A percentile compares a stretch with the other conserved stretches of the same genome.
Evolutionary conservation across 805 yeast genomes (phyloP).

Genomic region (Blastobotrys mokoenaii): DNA sequence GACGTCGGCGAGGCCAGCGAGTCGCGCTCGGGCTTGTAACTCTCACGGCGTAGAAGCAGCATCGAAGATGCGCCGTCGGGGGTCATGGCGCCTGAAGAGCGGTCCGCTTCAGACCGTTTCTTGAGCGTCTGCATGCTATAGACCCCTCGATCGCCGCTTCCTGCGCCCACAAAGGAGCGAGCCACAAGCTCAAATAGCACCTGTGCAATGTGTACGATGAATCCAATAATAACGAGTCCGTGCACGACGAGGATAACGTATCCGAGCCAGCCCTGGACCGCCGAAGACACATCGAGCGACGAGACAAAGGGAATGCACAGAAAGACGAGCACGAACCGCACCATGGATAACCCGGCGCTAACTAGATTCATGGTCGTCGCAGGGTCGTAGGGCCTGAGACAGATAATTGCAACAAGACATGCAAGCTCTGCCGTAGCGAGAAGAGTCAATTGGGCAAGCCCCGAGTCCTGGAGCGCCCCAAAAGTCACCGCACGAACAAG

Average conservation of each 20-base stretch:
- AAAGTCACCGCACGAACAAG: slow-evolving; percentile 25
- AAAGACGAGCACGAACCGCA: slow-evolving; percentile 17
- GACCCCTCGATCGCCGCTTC: neutral
- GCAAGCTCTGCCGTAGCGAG: slow-evolving; percentile 24
- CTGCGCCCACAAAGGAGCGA: slow-evolving; percentile 13
- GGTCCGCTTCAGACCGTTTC: neutral
- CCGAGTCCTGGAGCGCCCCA: slow-evolving; percentile 28
- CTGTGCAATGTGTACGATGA: slow-evolving; percentile 21
- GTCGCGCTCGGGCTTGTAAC: neutral
- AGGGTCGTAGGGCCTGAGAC: slow-evolving; percentile 21
- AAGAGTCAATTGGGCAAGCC: slow-evolving; percentile 28
- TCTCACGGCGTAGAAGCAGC: too few relatives aligned
- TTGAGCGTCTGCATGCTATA: slow-evolving; percentile 6
- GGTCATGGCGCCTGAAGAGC: neutral
- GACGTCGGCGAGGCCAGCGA: slow-evolving; percentile 14
- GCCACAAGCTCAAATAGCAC: slow-evolving; percentile 22
- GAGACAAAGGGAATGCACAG: slow-evolving; percentile 23
- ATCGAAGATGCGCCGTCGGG: neutral
- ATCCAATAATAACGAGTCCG: slow-evolving; percentile 22
- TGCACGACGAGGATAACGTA: slow-evolving; percentile 27
- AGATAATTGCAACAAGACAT: slow-evolving; percentile 14
- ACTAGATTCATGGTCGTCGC: slow-evolving; percentile 23
- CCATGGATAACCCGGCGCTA: slow-evolving; percentile 10
- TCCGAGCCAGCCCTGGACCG: slow-evolving; percentile 25
- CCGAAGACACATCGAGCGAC: slow-evolving; percentile 14